These are phyloP conservation scores for Spirogloea muscicola DNA, from an alignment of 139 green algal genomes.

Conservation along the genomic window DNA sequence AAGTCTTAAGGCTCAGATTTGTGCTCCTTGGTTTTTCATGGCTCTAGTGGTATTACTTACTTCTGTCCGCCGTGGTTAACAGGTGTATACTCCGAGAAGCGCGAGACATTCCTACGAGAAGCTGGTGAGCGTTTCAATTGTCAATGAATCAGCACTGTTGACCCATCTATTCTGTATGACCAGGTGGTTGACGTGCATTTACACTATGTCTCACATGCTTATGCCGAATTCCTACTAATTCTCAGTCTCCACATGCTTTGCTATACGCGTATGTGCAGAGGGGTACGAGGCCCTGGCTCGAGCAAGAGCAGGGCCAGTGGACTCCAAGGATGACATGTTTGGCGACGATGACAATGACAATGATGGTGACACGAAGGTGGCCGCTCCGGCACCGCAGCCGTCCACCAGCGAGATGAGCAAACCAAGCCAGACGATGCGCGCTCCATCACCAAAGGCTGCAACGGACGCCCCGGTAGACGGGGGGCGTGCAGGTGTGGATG, in stretches of 20 bases:
- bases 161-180: not conserved
- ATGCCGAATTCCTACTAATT: no score
- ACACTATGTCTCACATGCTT: no score
- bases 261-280: not conserved
- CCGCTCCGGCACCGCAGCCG: not conserved
- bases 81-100: conserved; percentile 18
- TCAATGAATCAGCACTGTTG: not conserved
- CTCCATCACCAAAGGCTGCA: not conserved
- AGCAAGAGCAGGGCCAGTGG: not conserved
- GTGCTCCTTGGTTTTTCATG: no score
- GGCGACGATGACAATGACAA: not conserved
- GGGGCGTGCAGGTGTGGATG: not conserved
- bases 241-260: not conserved
- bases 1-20: no score
- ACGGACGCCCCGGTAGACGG: not conserved
- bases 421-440: not conserved
- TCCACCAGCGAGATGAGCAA: not conserved
- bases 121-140: conserved; percentile 4
- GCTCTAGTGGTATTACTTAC: not conserved
- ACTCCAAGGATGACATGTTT: conserved; percentile 12
- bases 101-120: conserved; percentile 22
- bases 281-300: conserved; percentile 17
- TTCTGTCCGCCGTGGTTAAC: not conserved
- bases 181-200: no score
- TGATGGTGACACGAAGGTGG: not conserved